Conservation (phyloP, 306 rosid genomes). For the Cucurbita ficifolia region DNA sequence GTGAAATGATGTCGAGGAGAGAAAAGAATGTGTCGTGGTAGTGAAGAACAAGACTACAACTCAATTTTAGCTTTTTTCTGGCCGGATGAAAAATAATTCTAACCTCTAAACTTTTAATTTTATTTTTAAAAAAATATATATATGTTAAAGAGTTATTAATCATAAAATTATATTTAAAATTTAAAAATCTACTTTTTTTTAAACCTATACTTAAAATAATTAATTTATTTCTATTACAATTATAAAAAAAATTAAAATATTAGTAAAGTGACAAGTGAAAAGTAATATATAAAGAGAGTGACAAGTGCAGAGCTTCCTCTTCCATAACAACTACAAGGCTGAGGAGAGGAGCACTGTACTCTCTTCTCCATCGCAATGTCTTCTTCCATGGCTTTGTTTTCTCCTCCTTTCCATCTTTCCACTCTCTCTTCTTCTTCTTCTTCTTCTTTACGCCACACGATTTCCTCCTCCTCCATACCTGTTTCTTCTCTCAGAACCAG, state of each 20-base stretch:
- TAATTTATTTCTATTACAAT: no score
- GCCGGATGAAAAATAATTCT: no score
- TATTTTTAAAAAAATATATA: no score
- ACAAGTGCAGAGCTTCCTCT: neutral
- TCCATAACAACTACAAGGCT: slow-evolving; percentile 8
- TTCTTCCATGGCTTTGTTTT: slow-evolving; percentile 54
- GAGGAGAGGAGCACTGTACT: neutral
- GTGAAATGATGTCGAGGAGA: no score
- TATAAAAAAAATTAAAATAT: neutral
- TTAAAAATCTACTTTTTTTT: no score
- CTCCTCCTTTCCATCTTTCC: slow-evolving; percentile 42
- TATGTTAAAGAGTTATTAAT: no score
- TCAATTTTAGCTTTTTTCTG: no score
- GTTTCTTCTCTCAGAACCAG: slow-evolving; percentile 24
- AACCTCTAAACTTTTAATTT: no score
- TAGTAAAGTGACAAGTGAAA: neutral
- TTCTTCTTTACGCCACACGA: slow-evolving; percentile 25
- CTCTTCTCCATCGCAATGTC: slow-evolving; percentile 19
- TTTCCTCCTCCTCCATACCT: slow-evolving; percentile 18
- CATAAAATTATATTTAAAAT: no score
- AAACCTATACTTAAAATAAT: no score
- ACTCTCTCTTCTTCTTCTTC: slow-evolving; percentile 30
- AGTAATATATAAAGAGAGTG: neutral
- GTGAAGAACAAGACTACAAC: no score
- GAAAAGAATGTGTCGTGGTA: no score